Evolutionary conservation across 2,329 filamentous ascomycete species (phyloP).

Genomic region (Colletotrichum shisoi): DNA sequence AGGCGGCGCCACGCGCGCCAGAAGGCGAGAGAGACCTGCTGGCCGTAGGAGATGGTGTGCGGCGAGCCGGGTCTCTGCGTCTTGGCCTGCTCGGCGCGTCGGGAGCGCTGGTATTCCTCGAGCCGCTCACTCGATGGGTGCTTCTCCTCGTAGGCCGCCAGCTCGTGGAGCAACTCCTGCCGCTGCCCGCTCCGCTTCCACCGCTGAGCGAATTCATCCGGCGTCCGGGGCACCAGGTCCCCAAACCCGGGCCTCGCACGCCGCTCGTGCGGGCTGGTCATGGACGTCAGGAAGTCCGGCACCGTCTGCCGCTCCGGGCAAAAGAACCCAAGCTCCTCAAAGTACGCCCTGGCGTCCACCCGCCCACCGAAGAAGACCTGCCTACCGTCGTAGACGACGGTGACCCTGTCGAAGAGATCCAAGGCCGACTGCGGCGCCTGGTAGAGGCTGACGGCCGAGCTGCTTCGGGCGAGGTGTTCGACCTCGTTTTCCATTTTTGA

Average conservation of each 20-base stretch:
- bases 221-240: slow-evolving; percentile 68
- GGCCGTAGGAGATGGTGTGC: slow-evolving; percentile 78
- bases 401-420: slow-evolving; percentile 69
- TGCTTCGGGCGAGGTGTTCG: slow-evolving; percentile 16
- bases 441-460: slow-evolving; percentile 34
- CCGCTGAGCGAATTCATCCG: slow-evolving; percentile 70
- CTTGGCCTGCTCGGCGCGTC: slow-evolving; percentile 64
- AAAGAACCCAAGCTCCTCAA: slow-evolving; percentile 68
- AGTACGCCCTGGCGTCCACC: slow-evolving; percentile 66
- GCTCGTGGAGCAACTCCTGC: slow-evolving; percentile 65
- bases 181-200: slow-evolving; percentile 72
- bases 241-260: slow-evolving; percentile 66
- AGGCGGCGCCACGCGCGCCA: slow-evolving; percentile 71
- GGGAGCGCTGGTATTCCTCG: background rate
- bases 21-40: slow-evolving; percentile 70
- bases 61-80: slow-evolving; percentile 65
- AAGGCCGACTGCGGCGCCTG: slow-evolving; percentile 39
- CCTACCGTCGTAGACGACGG: slow-evolving; percentile 71
- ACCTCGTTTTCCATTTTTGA: background rate
- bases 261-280: slow-evolving; percentile 71
- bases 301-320: slow-evolving; percentile 65
- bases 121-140: slow-evolving; percentile 36
- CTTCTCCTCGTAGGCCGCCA: slow-evolving; percentile 11
- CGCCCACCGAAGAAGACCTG: slow-evolving; percentile 71
- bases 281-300: slow-evolving; percentile 74